phyloP scores from a whole-genome alignment of 75 land plant genomes.

The Sequoia sempervirens region DNA sequence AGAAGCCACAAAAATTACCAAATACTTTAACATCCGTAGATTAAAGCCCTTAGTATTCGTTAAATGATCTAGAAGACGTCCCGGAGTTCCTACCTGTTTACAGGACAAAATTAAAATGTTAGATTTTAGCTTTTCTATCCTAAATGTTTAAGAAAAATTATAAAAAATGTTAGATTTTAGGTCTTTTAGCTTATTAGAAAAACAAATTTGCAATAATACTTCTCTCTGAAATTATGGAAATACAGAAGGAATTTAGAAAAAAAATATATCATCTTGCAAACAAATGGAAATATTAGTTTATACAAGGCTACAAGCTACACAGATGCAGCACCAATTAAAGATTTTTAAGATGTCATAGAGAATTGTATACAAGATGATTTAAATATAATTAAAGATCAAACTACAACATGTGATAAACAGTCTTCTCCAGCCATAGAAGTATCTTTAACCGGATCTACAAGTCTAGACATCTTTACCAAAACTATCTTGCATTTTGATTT shows the following conservation, averaged over 20 bases:
- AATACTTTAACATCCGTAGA: constrained; percentile 69
- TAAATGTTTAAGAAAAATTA: constrained; percentile 33
- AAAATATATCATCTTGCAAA: background rate
- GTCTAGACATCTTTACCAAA: background rate
- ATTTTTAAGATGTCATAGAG: background rate
- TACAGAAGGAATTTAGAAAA: background rate
- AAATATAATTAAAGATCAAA: background rate
- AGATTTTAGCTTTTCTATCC: constrained; percentile 11
- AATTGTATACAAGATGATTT: background rate
- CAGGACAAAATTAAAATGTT: background rate
- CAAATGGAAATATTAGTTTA: background rate
- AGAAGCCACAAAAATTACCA: constrained; percentile 31
- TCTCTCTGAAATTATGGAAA: background rate
- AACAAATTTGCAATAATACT: background rate
- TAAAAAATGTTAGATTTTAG: background rate
- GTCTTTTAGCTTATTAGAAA: background rate
- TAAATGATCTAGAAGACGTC: constrained; percentile 89
- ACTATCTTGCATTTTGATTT: background rate
- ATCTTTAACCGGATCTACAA: background rate
- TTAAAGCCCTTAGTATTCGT: constrained; percentile 95
- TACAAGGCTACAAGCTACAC: background rate
- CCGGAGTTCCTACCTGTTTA: constrained; percentile 86
- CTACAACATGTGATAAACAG: background rate
- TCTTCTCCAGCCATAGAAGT: background rate
- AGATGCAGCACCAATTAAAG: background rate